A percentile compares a stretch with the other conserved stretches of the same genome.
Conservation (phyloP, 306 rosid genomes). For the Crataegus laevigata region DNA sequence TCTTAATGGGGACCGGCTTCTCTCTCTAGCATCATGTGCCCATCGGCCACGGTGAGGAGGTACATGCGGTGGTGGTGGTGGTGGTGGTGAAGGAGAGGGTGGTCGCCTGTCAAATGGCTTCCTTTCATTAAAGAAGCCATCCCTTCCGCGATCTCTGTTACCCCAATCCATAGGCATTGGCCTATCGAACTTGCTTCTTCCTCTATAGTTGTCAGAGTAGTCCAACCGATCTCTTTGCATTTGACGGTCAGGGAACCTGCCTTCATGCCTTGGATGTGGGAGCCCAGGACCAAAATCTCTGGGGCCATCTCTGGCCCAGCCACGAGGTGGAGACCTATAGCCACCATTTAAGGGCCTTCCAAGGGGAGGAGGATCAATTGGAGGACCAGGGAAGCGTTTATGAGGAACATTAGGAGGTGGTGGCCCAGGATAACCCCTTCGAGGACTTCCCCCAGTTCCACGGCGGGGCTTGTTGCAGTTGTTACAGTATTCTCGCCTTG, state of each 20-base stretch:
- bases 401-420: conserved; percentile 57
- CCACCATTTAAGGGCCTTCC: conserved; percentile 71
- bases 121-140: conserved; percentile 51
- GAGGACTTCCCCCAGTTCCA: conserved; percentile 65
- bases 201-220: conserved; percentile 55
- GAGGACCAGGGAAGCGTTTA: conserved; percentile 67
- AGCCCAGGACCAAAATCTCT: conserved; percentile 62
- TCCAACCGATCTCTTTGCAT: conserved; percentile 58
- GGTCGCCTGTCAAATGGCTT: conserved; percentile 73
- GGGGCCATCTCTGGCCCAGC: conserved; percentile 65
- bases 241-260: conserved; percentile 57
- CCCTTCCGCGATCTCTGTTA: conserved; percentile 66
- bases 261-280: conserved; percentile 65
- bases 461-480: conserved; percentile 67
- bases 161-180: conserved; percentile 62
- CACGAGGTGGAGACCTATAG: conserved; percentile 79
- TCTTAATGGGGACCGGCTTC: conserved; percentile 74
- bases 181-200: conserved; percentile 70
- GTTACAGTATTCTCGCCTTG: conserved; percentile 85
- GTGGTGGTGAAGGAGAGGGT: conserved; percentile 51
- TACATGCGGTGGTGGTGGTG: conserved; percentile 12
- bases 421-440: conserved; percentile 59
- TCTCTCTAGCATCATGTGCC: conserved; percentile 60
- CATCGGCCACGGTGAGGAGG: conserved; percentile 51
- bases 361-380: conserved; percentile 66